Percentiles rank a stretch among this genome's conserved stretches.
phyloP scores from a whole-genome alignment of 257 asterid genomes.

The Marsdenia floribunda region DNA sequence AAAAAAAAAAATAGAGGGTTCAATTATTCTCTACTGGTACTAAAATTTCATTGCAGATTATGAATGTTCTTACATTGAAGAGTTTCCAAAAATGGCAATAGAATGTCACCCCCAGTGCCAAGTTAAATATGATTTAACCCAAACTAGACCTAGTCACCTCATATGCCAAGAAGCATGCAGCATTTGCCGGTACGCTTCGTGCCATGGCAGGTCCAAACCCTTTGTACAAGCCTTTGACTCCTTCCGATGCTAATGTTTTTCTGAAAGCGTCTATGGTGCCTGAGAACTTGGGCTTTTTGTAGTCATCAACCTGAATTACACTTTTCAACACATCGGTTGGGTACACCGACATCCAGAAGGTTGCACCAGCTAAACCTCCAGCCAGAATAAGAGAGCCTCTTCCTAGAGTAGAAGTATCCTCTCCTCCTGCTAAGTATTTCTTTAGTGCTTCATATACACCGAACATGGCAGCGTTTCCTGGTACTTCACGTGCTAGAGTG shows the following conservation, averaged over 20 bases:
- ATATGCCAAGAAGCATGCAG: constrained; percentile 83
- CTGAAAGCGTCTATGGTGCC: constrained; percentile 63
- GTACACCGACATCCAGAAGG: constrained; percentile 64
- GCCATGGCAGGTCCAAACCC: constrained; percentile 92
- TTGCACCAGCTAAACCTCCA: constrained; percentile 80
- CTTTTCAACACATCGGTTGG: constrained; percentile 84
- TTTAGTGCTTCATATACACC: constrained; percentile 74
- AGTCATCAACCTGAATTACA: constrained; percentile 71
- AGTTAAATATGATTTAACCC: constrained; percentile 37
- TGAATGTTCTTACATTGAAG: background rate
- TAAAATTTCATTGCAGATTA: background rate
- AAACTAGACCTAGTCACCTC: constrained; percentile 70
- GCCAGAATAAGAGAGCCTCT: constrained; percentile 62
- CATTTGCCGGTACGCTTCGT: constrained; percentile 85
- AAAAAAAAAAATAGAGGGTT: too few species aligned
- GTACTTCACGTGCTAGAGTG: constrained; percentile 75
- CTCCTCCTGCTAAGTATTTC: constrained; percentile 63
- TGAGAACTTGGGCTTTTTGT: constrained; percentile 58
- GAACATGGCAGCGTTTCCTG: constrained; percentile 82
- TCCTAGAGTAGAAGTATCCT: constrained; percentile 60
- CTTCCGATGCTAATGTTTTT: constrained; percentile 64
- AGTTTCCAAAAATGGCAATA: constrained; percentile 2
- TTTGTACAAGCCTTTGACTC: constrained; percentile 72
- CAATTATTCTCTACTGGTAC: too few species aligned
- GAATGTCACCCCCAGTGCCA: background rate